Percentiles rank a stretch among this genome's conserved stretches.
phyloP scores from a whole-genome alignment of 345 rosid genomes.

The Fremontodendron californicum region DNA sequence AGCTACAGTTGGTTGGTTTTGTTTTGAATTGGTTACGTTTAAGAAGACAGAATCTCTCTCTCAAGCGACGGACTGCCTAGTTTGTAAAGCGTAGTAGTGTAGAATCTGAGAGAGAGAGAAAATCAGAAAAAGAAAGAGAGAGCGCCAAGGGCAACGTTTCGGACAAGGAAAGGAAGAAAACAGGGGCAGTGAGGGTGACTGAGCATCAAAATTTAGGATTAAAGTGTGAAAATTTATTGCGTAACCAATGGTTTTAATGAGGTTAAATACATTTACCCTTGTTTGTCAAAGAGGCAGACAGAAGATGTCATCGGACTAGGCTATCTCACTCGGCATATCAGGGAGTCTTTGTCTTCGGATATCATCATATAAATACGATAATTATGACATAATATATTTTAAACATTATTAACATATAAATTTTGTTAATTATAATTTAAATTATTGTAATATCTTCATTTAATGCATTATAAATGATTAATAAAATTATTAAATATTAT shows the following conservation, averaged over 20 bases:
- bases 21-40: not conserved
- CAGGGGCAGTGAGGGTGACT: not conserved
- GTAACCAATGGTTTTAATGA: not conserved
- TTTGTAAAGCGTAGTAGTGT: not conserved
- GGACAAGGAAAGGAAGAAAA: conserved; percentile 2
- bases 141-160: not conserved
- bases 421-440: too few species aligned
- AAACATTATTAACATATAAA: too few species aligned
- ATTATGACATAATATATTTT: too few species aligned
- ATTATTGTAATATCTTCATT: too few species aligned
- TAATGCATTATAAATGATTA: too few species aligned
- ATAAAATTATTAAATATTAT: too few species aligned
- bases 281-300: too few species aligned
- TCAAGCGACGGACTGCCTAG: not conserved
- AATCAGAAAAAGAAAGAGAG: not conserved
- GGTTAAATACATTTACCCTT: not conserved
- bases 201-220: not conserved
- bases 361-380: too few species aligned
- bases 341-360: too few species aligned
- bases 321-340: too few species aligned
- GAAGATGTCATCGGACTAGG: too few species aligned
- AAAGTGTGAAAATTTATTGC: not conserved
- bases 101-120: not conserved
- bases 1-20: not conserved
- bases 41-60: not conserved